Conservation (phyloP, 169 alveolate species). For the Plasmodium blacklocki region DNA sequence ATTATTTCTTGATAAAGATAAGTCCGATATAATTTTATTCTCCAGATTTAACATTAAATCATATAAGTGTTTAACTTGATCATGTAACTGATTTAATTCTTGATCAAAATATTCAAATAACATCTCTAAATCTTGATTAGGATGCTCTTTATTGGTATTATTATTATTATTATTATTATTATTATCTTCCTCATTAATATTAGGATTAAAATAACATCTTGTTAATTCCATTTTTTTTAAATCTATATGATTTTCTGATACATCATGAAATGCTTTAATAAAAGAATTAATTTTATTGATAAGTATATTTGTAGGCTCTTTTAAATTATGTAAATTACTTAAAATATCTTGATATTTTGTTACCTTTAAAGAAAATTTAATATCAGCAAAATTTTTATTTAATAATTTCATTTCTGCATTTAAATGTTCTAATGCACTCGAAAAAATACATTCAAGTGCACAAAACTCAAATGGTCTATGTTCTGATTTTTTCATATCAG, state of each 20-base stretch:
- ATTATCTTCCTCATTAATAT: conserved; percentile 26
- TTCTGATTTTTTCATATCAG: conserved; percentile 52
- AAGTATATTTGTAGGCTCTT: conserved; percentile 84
- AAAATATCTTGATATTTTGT: conserved; percentile 80
- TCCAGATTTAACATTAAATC: conserved; percentile 81
- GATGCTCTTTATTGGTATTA: conserved; percentile 54
- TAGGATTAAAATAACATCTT: conserved; percentile 67
- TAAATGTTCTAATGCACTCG: conserved; percentile 85
- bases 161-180: conserved; percentile 37
- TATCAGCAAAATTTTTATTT: conserved; percentile 74
- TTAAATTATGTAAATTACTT: conserved; percentile 85
- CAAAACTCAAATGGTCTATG: conserved; percentile 87
- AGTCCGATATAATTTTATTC: conserved; percentile 80
- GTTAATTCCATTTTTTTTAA: conserved; percentile 77
- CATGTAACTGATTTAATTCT: conserved; percentile 87
- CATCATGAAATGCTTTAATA: conserved; percentile 83
- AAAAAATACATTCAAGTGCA: conserved; percentile 87
- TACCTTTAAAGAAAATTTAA: conserved; percentile 51
- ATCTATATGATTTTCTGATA: conserved; percentile 78
- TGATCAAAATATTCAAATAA: conserved; percentile 91
- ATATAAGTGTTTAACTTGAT: conserved; percentile 27
- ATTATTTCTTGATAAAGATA: conserved; percentile 86
- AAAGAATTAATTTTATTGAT: conserved; percentile 81
- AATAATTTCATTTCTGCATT: conserved; percentile 73
- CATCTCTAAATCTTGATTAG: conserved; percentile 86